Base-by-base conservation (phyloP, 495 filamentous ascomycete species). In the Chlorociboria aeruginascens region DNA sequence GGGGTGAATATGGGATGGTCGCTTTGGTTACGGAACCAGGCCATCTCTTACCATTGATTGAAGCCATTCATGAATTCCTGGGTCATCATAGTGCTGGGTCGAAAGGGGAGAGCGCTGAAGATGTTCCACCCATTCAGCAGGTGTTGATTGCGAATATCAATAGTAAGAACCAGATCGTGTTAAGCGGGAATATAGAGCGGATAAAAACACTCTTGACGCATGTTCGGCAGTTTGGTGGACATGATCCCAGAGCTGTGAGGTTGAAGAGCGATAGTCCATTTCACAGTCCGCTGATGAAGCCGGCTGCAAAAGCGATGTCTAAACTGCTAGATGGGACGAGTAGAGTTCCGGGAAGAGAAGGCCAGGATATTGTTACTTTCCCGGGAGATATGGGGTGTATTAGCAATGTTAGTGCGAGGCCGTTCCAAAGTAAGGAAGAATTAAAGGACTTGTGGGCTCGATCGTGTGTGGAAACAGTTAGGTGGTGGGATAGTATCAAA, bases 61-160 rank as follows among this genome's bases (percentile, higher is more conserved):
- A 68, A 39, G 74, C 81, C 3, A 87, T 95, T 50, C 69, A 85
- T 54, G 83, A 88, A 41, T 96, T 96, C 51, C 70, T 94, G 17
- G 83, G 79, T 11, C 74, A 83, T 56, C 67, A 73, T 25, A 74
- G 71, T 44, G 66, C 75, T 8, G 80, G 81, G 10, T 67, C 72
- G 32, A 83, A 82, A 54, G 74, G 72, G 34, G 85, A 92, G 62
- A 80, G 76, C 43, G 69, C 66, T 16, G 67, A 78, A 45, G 76
- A 83, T 34, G 65, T 75, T 41, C 79, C 84, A 34, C 71, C 85
- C 4, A 86, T 90, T 46, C 75, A 92, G 56, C 84, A 94, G 62
- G 88, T 98, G 46, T 71, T 82, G 44, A 88, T 98, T 50, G 92
- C 88, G 29, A 98, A 98, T 57, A 79, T 95, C 65, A 98, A 98